Evolutionary conservation across 768 basidiomycete species (phyloP), one percentile per base, ranked within the genome.

Genomic region (Naganishia vaughanmartiniae): DNA sequence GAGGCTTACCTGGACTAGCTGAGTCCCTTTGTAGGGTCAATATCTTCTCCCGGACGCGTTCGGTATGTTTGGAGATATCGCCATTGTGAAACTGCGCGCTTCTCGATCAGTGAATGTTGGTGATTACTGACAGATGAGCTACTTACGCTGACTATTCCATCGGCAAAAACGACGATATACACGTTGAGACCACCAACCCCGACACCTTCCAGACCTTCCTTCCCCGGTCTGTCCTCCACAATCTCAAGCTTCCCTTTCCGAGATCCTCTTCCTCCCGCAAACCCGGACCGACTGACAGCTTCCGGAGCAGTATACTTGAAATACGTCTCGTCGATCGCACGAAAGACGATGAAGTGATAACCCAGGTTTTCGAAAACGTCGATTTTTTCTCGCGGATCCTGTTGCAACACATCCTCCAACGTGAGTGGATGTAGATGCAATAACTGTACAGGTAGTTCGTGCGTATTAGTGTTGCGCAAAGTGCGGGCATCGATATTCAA

Each of bases 381-480:
- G 21, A 95, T 81, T 81, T 97, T 97, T 81, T 96, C 94, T 46
- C 92, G 86, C 19, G 91, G 89, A 71, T 97, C 93, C 81, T 90
- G 89, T 71, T 92, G 90, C 10, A 97, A 81, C 54, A 95, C 91
- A 81, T 97, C 93, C 80, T 97, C 94, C 15, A 96, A 84, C 0
- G 93, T 95, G 55, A 97, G 83, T 0, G 94, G 94, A 80, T 97
- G 94, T 0, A 97, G 85, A 72, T 91, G 90, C 30, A 95, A 83
- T 21, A 91, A 82, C 92, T 93, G 74, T 10, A 17, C 53, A 54
- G 56, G 45, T 28, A 51, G 2, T 15, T n/a, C 24, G 24, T 51
- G 48, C 24, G n/a, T 51, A 33, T 30, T 34, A 33, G 48, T 71
- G 30, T 30, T 56, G 34, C 54, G 69, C 21, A 53, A 42, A 73